These are phyloP conservation scores for Trichoderma koningii DNA, from an alignment of 2,329 filamentous ascomycete genomes.

Conservation along the genomic window DNA sequence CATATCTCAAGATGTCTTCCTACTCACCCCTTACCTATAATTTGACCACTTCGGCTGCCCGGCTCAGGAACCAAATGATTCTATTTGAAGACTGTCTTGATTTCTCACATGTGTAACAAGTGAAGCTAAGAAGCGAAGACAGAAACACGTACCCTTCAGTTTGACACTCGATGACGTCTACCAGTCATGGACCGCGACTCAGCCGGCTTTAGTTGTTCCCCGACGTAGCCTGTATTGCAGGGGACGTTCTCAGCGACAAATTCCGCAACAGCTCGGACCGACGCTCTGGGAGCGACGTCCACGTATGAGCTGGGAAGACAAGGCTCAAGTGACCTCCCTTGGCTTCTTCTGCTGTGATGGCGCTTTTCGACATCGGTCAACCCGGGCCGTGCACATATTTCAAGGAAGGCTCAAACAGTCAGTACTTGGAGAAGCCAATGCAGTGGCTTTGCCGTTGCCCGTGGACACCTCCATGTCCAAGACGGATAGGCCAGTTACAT, in stretches of 20 bases:
- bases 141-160: slow-evolving; percentile 50
- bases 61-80: no score
- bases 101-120: slow-evolving; percentile 29
- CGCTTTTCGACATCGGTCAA: slow-evolving; percentile 40
- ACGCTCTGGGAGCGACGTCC: slow-evolving; percentile 42
- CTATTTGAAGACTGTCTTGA: slow-evolving; percentile 6
- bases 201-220: slow-evolving; percentile 39
- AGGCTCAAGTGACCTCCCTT: slow-evolving; percentile 29
- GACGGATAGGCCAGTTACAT: no score
- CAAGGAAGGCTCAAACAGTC: slow-evolving; percentile 54
- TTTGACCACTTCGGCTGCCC: no score
- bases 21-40: no score
- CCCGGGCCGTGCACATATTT: slow-evolving; percentile 54
- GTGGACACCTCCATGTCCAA: no score
- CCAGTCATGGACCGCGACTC: slow-evolving; percentile 49
- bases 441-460: slow-evolving; percentile 56
- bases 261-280: slow-evolving; percentile 39
- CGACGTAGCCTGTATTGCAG: slow-evolving; percentile 49
- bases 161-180: slow-evolving; percentile 44
- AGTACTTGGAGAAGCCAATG: slow-evolving; percentile 57
- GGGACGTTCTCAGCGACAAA: slow-evolving; percentile 38
- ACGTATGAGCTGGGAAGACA: slow-evolving; percentile 46
- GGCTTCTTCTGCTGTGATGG: slow-evolving; percentile 40
- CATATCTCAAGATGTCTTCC: no score
- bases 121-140: slow-evolving; percentile 53